Conservation (phyloP, 345 rosid genomes). For the Punica granatum region DNA sequence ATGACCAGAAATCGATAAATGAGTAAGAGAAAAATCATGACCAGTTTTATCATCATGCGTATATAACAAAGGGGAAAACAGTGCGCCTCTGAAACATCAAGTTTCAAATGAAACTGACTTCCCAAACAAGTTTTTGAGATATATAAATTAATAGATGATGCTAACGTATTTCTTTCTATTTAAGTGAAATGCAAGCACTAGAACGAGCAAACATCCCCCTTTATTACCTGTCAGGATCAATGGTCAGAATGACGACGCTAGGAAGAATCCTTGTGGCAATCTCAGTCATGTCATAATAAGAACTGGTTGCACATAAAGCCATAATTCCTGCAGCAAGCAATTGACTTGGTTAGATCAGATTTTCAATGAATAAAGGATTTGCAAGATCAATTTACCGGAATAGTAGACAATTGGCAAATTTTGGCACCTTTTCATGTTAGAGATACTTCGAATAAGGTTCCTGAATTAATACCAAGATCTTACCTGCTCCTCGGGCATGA, state of each 20-base stretch:
- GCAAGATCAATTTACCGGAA: background rate
- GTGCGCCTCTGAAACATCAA: background rate
- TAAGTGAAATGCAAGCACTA: background rate
- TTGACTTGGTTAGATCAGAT: background rate
- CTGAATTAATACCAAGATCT: conserved; percentile 1
- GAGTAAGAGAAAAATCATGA: background rate
- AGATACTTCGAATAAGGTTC: no score
- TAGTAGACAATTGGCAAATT: background rate
- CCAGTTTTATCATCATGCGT: background rate
- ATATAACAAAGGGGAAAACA: background rate
- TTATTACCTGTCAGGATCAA: conserved; percentile 86
- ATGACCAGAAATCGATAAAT: background rate
- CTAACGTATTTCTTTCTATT: background rate
- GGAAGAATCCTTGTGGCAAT: conserved; percentile 95
- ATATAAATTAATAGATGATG: background rate
- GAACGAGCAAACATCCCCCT: background rate
- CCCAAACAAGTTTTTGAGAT: background rate
- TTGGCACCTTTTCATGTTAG: background rate
- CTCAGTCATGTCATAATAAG: conserved; percentile 79
- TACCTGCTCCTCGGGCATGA: conserved; percentile 99
- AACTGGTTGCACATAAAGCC: conserved; percentile 93
- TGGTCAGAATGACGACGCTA: conserved; percentile 71
- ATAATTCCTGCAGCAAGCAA: conserved; percentile 59
- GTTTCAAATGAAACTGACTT: background rate
- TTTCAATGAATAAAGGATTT: background rate